Conservation (phyloP, 164 flowering plant genomes). For the Hamamelis virginiana region DNA sequence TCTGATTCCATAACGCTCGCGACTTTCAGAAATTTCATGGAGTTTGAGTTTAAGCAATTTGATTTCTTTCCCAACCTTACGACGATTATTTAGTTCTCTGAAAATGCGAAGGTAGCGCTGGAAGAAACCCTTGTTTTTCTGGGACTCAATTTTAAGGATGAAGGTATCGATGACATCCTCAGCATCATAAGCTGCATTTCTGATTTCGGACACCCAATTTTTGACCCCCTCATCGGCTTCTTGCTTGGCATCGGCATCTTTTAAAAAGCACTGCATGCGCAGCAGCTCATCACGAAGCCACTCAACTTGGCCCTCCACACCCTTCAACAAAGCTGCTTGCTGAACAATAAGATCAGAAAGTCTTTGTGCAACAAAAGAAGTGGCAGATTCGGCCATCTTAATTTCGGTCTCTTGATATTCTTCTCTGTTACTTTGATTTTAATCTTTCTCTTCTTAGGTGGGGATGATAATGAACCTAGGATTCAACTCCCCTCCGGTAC, state of each 20-base stretch:
- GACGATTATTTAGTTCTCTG: not conserved
- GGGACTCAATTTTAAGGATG: not conserved
- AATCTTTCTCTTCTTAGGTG: no score
- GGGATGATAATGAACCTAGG: no score
- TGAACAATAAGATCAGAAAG: not conserved
- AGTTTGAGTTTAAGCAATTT: not conserved
- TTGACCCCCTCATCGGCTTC: not conserved
- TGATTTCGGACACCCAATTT: not conserved
- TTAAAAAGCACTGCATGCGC: conserved; percentile 6
- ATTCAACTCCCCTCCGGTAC: no score
- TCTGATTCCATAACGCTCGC: not conserved
- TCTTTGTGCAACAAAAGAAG: not conserved
- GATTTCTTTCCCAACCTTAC: not conserved
- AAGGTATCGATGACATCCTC: conserved; percentile 6
- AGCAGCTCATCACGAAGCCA: not conserved
- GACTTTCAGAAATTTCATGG: no score
- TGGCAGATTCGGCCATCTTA: not conserved
- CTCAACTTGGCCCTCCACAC: not conserved
- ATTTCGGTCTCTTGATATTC: no score
- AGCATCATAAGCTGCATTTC: not conserved
- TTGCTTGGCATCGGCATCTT: not conserved
- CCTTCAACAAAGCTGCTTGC: not conserved
- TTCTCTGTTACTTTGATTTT: no score
- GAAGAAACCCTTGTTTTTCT: not conserved
- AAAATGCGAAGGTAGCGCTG: not conserved